A percentile compares a stretch with the other conserved stretches of the same genome.
These are phyloP conservation scores for Ramaria rubella DNA, from an alignment of 768 basidiomycete species.

Conservation along the genomic window DNA sequence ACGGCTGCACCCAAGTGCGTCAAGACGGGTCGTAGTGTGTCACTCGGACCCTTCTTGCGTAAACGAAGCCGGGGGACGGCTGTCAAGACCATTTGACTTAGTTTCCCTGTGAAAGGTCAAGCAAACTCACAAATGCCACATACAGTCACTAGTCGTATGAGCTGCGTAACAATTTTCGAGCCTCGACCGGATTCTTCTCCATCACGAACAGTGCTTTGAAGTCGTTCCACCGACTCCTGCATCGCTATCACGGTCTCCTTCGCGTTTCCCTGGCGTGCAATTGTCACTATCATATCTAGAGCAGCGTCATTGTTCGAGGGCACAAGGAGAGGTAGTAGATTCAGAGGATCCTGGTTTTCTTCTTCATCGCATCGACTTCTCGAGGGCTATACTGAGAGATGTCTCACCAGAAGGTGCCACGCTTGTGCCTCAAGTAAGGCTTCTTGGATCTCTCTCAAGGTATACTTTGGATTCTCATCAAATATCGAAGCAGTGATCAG, in stretches of 20 bases:
- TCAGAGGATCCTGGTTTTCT: conserved; percentile 33
- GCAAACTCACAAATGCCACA: not conserved
- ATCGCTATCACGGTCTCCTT: conserved; percentile 38
- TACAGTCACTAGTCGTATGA: not conserved
- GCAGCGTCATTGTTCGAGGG: conserved; percentile 25
- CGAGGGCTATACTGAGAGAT: not conserved
- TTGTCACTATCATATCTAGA: conserved; percentile 26
- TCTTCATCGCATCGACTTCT: not conserved
- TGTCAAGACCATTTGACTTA: not conserved
- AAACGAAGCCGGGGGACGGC: not conserved
- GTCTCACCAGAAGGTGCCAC: conserved; percentile 1
- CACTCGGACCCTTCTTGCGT: conserved; percentile 2
- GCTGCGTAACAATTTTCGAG: not conserved
- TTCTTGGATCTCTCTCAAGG: not conserved
- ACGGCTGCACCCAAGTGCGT: not conserved
- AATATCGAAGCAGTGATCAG: not conserved
- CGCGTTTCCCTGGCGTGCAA: conserved; percentile 27
- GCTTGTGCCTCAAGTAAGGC: not conserved
- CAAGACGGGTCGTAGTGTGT: conserved; percentile 6
- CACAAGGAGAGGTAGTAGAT: conserved; percentile 31
- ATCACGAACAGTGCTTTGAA: conserved; percentile 17
- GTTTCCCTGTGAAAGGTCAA: not conserved
- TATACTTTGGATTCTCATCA: conserved; percentile 3
- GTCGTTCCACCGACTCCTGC: conserved; percentile 33
- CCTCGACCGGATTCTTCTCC: conserved; percentile 11